Percentiles rank a stretch among this genome's conserved stretches.
Evolutionary conservation across 306 rosid species (phyloP).

Genomic region (Fagus crenata): DNA sequence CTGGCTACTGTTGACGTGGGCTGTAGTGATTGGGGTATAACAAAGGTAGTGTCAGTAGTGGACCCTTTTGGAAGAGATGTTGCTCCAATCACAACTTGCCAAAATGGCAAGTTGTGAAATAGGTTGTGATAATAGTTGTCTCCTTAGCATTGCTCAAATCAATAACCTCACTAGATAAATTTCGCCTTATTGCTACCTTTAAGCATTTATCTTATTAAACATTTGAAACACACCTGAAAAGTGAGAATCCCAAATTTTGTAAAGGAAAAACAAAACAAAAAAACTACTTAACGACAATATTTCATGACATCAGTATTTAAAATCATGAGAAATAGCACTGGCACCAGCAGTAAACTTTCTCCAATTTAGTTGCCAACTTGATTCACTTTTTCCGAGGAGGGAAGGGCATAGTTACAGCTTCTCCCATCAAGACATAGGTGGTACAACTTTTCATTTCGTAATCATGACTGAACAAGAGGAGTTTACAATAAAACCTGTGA

Average conservation of each 20-base stretch:
- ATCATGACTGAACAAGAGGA: background rate
- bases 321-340: background rate
- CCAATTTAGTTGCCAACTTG: background rate
- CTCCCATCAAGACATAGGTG: background rate
- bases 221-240: background rate
- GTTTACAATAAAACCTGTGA: background rate
- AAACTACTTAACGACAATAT: background rate
- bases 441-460: background rate
- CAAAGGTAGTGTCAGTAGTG: too few relatives aligned
- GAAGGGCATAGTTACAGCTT: background rate
- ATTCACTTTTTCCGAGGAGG: background rate
- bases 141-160: too few relatives aligned
- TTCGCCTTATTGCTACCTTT: background rate
- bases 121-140: too few relatives aligned
- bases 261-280: background rate
- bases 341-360: background rate
- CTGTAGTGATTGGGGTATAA: too few relatives aligned
- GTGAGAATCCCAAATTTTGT: background rate
- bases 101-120: too few relatives aligned
- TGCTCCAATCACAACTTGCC: too few relatives aligned
- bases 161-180: too few relatives aligned
- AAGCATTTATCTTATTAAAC: background rate
- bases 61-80: too few relatives aligned
- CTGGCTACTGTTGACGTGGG: too few relatives aligned
- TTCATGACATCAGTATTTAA: background rate